Percentiles rank a stretch among this genome's conserved stretches.
Conservation (phyloP, 2,329 filamentous ascomycete species). For the Metarhizium humberi region DNA sequence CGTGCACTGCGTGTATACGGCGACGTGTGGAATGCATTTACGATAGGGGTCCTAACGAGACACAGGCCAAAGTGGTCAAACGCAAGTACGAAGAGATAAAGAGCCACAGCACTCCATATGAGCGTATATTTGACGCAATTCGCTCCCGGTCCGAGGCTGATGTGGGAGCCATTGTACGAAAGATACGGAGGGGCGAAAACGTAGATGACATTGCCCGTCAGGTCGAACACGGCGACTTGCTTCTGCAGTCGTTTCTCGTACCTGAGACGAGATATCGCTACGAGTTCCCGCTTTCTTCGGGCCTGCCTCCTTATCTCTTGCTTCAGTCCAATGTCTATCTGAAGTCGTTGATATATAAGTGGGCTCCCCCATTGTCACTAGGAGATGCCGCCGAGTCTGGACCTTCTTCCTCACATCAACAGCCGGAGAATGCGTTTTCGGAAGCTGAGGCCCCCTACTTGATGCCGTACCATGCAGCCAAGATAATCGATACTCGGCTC, state of each 20-base stretch:
- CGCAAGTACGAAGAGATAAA: background rate
- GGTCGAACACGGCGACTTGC: constrained; percentile 23
- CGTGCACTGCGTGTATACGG: background rate
- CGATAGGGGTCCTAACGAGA: background rate
- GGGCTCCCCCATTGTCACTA: background rate
- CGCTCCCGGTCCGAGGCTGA: background rate
- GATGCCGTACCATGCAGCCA: constrained; percentile 22
- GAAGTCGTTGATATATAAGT: constrained; percentile 13
- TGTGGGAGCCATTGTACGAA: background rate
- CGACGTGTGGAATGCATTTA: background rate
- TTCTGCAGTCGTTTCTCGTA: constrained; percentile 22
- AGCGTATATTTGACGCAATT: background rate
- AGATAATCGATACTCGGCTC: constrained; percentile 20
- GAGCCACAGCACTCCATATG: background rate
- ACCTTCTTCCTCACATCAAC: background rate
- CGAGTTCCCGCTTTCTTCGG: constrained; percentile 22
- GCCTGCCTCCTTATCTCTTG: constrained; percentile 18
- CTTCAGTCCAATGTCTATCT: constrained; percentile 13
- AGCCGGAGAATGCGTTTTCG: no score
- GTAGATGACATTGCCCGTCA: constrained; percentile 19
- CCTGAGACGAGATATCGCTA: constrained; percentile 25
- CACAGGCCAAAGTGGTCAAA: background rate
- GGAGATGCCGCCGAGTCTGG: background rate
- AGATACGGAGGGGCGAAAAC: constrained; percentile 9
- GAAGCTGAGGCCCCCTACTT: constrained; percentile 10